Evolutionary conservation across 768 basidiomycete species (phyloP), one percentile per base, ranked within the genome.

Genomic region (Phlebiopsis flavidoalba): DNA sequence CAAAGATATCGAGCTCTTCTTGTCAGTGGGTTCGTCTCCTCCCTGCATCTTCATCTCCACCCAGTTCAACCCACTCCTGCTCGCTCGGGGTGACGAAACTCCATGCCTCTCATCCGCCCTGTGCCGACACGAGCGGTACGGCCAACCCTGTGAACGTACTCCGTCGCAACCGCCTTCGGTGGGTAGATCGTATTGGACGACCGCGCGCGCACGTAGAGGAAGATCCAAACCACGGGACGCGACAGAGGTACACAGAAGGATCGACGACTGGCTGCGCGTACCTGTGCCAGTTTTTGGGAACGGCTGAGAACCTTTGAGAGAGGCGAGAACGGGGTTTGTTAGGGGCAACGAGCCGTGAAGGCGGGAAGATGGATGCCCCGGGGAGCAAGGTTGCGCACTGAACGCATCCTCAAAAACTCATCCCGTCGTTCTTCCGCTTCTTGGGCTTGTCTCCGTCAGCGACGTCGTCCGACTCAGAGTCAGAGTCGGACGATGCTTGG

Each of bases 201-300:
- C 95, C 2, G 93, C 91, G 37, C 89, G 87, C 7, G 98, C 95
- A 6, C n/a, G n/a, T n/a, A 91, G 81, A 5, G 95, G 95, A 26
- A 99, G 78, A 75, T 98, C 96, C 24, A 99, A 83, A 70, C 97
- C 97, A 70, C 97, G 93, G n/a, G 97, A 95, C 2, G 97, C 97
- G 55, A 99, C 95, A 8, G 94, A 96, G 1, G 97, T 99, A 71
- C 95, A 98, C 49, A 98, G 80, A 4, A 99, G 80, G 53, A 99
- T 81, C 1, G 95, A 87, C 4, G 85, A 82, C 0, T 74, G 71
- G 67, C 53, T 60, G 26, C 45, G n/a, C n/a, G 63, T 56, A 56
- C 74, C 78, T 4, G 69, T 65, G 3, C 54, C 54, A 8, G 54
- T 40, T n/a, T n/a, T 55, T 55, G 6, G 73, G 66, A 54, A 66